Percentiles rank a stretch among this genome's conserved stretches.
Evolutionary conservation across 257 asterid genomes (phyloP).

Genomic region (Solanum habrochaites): DNA sequence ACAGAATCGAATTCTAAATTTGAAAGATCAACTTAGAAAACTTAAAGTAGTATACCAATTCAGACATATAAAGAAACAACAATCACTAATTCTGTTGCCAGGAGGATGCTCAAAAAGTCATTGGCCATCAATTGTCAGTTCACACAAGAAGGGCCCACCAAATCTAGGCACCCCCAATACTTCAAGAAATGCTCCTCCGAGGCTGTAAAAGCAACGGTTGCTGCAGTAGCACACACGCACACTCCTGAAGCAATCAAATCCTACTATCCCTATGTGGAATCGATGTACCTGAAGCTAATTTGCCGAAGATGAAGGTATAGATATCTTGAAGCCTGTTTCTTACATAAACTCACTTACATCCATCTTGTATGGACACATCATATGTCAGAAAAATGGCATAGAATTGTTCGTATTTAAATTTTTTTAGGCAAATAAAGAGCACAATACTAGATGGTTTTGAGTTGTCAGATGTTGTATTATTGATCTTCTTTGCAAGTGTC

Average conservation of each 20-base stretch:
- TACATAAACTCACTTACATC: background rate
- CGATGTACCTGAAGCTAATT: conserved; percentile 26
- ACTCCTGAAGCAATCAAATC: conserved; percentile 24
- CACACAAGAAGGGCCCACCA: conserved; percentile 43
- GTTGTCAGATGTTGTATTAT: background rate
- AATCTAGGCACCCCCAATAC: conserved; percentile 43
- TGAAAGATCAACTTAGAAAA: no score
- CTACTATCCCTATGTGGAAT: background rate
- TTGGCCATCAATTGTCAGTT: conserved; percentile 82
- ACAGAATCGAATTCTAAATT: no score
- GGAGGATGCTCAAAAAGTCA: conserved; percentile 72
- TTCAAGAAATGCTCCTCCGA: conserved; percentile 14
- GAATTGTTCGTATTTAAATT: no score
- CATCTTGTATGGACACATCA: background rate
- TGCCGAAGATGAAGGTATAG: conserved; percentile 47
- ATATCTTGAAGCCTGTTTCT: background rate
- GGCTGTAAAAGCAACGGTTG: conserved; percentile 32
- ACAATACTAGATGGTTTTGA: background rate
- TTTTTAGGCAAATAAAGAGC: no score
- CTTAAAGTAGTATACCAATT: no score
- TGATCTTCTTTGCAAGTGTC: background rate
- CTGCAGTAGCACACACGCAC: conserved; percentile 21
- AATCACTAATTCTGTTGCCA: conserved; percentile 31
- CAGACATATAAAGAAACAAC: no score
- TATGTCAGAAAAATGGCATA: no score